Evolutionary conservation across 23 red algal species (phyloP).

Genomic region (Gracilaria vermiculophylla): DNA sequence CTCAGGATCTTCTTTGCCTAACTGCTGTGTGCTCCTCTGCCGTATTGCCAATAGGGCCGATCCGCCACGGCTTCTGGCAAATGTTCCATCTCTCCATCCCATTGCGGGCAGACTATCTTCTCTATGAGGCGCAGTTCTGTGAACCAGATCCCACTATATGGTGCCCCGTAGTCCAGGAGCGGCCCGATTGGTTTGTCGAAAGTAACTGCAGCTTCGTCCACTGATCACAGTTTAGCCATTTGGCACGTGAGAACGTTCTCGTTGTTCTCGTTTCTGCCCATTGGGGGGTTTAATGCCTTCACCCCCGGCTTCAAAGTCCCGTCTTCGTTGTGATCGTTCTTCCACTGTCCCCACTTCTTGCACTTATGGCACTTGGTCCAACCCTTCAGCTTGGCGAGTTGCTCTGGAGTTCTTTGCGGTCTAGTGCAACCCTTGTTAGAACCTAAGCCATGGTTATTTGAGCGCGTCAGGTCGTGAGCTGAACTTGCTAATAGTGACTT

Average conservation of each 20-base stretch:
- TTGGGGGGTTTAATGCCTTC: not conserved
- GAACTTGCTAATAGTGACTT: too few species aligned
- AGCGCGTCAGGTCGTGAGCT: too few species aligned
- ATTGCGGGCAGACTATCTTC: conserved; percentile 3
- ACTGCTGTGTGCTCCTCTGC: too few species aligned
- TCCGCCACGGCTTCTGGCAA: conserved; percentile 21
- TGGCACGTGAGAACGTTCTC: not conserved
- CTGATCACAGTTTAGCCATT: not conserved
- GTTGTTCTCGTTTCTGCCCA: not conserved
- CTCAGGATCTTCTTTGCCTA: not conserved
- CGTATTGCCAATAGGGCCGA: too few species aligned
- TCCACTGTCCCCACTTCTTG: too few species aligned
- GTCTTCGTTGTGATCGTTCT: too few species aligned
- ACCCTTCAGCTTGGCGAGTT: too few species aligned
- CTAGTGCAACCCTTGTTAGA: not conserved
- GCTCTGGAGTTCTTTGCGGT: not conserved
- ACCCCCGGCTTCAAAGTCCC: too few species aligned
- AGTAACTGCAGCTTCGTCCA: not conserved
- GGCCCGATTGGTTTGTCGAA: not conserved
- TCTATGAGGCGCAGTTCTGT: not conserved
- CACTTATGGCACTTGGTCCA: too few species aligned
- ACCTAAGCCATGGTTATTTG: too few species aligned
- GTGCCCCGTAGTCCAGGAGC: conserved; percentile 24
- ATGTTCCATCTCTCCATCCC: not conserved
- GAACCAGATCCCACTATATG: conserved; percentile 43